Conservation (phyloP, 371 early-diverging fungal genomes). For the Rhizopus arrhizus region DNA sequence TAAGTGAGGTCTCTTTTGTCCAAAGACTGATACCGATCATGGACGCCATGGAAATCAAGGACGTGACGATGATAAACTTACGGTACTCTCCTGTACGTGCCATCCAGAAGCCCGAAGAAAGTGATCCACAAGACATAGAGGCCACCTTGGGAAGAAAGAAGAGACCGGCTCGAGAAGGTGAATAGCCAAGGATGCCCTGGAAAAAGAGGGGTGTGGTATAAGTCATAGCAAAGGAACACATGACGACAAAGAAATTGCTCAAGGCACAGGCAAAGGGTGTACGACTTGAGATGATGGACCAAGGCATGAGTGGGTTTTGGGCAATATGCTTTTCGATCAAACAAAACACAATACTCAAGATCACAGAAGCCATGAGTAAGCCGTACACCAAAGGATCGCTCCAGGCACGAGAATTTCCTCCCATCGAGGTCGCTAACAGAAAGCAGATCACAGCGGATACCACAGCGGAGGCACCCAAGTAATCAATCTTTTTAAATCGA, state of each 20-base stretch:
- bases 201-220: constrained; percentile 45
- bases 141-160: constrained; percentile 35
- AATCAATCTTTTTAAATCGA: constrained; percentile 66
- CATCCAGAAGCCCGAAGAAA: constrained; percentile 36
- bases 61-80: constrained; percentile 16
- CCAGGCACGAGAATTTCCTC: constrained; percentile 67
- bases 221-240: constrained; percentile 37
- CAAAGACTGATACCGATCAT: constrained; percentile 35
- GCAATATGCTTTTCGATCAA: constrained; percentile 70
- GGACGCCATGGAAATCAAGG: constrained; percentile 17
- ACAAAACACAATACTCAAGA: constrained; percentile 51
- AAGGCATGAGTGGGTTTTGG: constrained; percentile 79
- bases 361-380: constrained; percentile 53
- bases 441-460: constrained; percentile 57
- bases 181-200: constrained; percentile 36
- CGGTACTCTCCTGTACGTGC: constrained; percentile 35
- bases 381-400: constrained; percentile 58
- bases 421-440: constrained; percentile 65
- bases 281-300: constrained; percentile 43
- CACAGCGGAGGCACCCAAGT: constrained; percentile 58
- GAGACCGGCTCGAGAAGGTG: constrained; percentile 31
- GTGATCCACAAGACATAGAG: constrained; percentile 35
- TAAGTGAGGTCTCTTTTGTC: constrained; percentile 24
- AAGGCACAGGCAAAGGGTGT: constrained; percentile 46
- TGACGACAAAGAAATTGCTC: constrained; percentile 39